phyloP scores from a whole-genome alignment of 345 rosid species.

The Ailanthus altissimus region DNA sequence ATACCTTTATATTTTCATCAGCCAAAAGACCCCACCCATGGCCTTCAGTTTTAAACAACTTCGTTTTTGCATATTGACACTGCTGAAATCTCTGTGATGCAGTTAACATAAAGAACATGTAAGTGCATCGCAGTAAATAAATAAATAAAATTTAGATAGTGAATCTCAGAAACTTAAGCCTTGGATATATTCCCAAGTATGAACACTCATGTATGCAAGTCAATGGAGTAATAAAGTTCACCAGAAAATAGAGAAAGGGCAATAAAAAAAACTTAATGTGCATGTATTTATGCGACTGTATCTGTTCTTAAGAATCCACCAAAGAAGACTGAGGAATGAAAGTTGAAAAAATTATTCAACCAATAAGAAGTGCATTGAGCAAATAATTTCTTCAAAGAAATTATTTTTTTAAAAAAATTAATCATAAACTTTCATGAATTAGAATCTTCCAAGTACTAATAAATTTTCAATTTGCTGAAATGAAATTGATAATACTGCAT shows the following conservation, averaged over 20 bases:
- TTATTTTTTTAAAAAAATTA: too few species aligned
- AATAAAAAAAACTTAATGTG: too few species aligned
- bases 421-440: too few species aligned
- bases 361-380: neutral
- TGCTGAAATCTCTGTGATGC: conserved; percentile 73
- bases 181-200: neutral
- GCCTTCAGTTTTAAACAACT: conserved; percentile 70
- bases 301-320: too few species aligned
- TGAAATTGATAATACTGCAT: neutral
- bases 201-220: neutral
- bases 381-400: too few species aligned
- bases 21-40: conserved; percentile 94
- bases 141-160: neutral
- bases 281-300: too few species aligned
- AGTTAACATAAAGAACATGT: conserved; percentile 11
- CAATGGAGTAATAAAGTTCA: neutral
- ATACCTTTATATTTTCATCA: conserved; percentile 79
- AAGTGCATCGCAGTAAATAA: neutral
- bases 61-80: conserved; percentile 80
- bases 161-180: neutral
- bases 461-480: too few species aligned
- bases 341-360: neutral
- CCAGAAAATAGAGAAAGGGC: neutral
- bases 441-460: too few species aligned
- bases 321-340: neutral